Evolutionary conservation across 2,329 filamentous ascomycete species (phyloP).

Genomic region (Pochonia chlamydosporia): DNA sequence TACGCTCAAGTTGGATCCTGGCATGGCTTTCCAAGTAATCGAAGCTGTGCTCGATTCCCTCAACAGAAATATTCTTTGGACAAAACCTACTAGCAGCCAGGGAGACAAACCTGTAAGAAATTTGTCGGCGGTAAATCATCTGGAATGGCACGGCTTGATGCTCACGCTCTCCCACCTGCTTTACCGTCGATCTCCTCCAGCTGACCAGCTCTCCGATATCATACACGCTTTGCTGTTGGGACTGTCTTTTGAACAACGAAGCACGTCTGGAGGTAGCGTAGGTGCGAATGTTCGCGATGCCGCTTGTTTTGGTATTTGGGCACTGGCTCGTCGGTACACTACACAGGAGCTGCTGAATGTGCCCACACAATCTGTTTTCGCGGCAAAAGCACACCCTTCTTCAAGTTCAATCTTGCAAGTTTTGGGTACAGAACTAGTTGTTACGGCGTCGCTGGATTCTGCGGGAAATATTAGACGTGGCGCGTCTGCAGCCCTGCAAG

Average conservation of each 20-base stretch:
- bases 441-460: conserved; percentile 78
- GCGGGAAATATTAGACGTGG: conserved; percentile 91
- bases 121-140: conserved; percentile 68
- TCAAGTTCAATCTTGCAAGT: conserved; percentile 60
- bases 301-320: conserved; percentile 95
- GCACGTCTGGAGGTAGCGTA: conserved; percentile 74
- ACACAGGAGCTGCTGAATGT: conserved; percentile 70
- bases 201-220: conserved; percentile 63
- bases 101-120: conserved; percentile 42
- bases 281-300: conserved; percentile 92
- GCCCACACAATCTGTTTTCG: conserved; percentile 38
- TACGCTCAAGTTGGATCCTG: conserved; percentile 69
- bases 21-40: conserved; percentile 82
- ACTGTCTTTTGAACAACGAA: conserved; percentile 82
- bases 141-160: conserved; percentile 89
- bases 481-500: conserved; percentile 87
- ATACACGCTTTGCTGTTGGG: conserved; percentile 73
- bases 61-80: conserved; percentile 52
- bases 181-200: conserved; percentile 75
- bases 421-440: conserved; percentile 74
- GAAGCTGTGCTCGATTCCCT: conserved; percentile 75
- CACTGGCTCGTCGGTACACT: conserved; percentile 78
- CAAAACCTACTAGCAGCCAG: conserved; percentile 29
- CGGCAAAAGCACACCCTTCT: conserved; percentile 29
- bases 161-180: conserved; percentile 82